A percentile compares a stretch with the other conserved stretches of the same genome.
These are phyloP conservation scores for Leccinum aurantiacum DNA, from an alignment of 768 basidiomycete species.

Conservation along the genomic window DNA sequence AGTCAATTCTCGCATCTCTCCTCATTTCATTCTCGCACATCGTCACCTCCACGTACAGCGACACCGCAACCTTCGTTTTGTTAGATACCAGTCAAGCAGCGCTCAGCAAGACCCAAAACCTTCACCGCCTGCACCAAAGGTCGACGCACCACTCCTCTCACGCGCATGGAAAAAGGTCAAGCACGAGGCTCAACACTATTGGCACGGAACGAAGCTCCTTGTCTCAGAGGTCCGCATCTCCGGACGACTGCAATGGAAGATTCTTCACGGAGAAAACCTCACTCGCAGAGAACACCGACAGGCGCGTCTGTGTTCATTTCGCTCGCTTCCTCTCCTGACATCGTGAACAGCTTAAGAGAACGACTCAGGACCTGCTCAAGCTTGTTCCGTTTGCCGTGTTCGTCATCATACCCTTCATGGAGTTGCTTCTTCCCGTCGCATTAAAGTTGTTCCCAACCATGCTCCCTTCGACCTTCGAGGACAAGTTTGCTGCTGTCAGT, in stretches of 20 bases:
- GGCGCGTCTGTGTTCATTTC: conserved; percentile 41
- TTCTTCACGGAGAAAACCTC: conserved; percentile 85
- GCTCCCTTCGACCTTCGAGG: conserved; percentile 97
- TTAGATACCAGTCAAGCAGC: conserved; percentile 16
- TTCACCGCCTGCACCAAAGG: conserved; percentile 48
- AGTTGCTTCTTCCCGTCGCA: conserved; percentile 91
- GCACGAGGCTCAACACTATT: conserved; percentile 95
- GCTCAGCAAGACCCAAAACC: conserved; percentile 43
- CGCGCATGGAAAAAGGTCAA: conserved; percentile 92
- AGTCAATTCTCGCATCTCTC: conserved; percentile 36
- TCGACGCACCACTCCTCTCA: conserved; percentile 47
- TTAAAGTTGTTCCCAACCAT: conserved; percentile 98
- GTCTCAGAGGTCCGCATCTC: conserved; percentile 94
- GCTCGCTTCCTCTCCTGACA: neutral
- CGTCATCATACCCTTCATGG: conserved; percentile 97
- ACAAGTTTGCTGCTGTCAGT: conserved; percentile 89
- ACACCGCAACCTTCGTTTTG: neutral
- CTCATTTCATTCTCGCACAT: conserved; percentile 27
- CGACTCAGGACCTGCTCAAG: conserved; percentile 89
- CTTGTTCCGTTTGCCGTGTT: conserved; percentile 96
- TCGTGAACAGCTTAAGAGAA: conserved; percentile 72
- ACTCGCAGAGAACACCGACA: conserved; percentile 94
- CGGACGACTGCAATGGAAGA: conserved; percentile 82
- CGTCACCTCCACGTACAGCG: conserved; percentile 13
- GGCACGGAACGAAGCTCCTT: conserved; percentile 93